These are phyloP conservation scores for Acaromyces ingoldii DNA, from an alignment of 1,284 basidiomycete species.

Conservation along the genomic window DNA sequence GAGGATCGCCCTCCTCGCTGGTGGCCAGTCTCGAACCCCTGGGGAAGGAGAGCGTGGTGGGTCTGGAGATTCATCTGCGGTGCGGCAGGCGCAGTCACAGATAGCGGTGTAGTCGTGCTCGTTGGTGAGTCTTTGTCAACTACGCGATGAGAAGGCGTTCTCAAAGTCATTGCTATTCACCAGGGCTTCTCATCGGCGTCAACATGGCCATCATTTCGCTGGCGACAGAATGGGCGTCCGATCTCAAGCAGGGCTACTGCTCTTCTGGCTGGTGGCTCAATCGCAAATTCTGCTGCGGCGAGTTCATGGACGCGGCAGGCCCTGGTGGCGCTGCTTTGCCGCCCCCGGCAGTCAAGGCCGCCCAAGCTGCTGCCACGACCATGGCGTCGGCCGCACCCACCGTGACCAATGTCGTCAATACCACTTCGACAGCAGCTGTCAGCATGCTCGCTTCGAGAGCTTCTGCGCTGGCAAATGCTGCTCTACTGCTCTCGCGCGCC, in stretches of 20 bases:
- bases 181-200: constrained; percentile 83
- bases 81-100: constrained; percentile 26
- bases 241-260: constrained; percentile 96
- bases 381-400: constrained; percentile 20
- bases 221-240: constrained; percentile 94
- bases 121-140: constrained; percentile 31
- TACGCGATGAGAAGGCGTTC: background rate
- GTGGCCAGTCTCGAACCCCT: constrained; percentile 20
- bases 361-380: too few relatives aligned
- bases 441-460: background rate
- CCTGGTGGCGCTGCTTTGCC: constrained; percentile 34
- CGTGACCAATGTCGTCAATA: background rate
- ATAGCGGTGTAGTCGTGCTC: constrained; percentile 44
- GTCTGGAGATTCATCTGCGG: constrained; percentile 21
- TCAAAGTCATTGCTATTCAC: constrained; percentile 6
- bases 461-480: background rate
- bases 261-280: constrained; percentile 97
- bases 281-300: constrained; percentile 97
- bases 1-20: constrained; percentile 23
- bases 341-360: constrained; percentile 18
- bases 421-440: constrained; percentile 4
- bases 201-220: constrained; percentile 94
- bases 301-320: constrained; percentile 53
- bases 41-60: constrained; percentile 28
- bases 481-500: background rate